Percentiles rank a stretch among this genome's conserved stretches.
Evolutionary conservation across 192 early-diverging fungal genomes (phyloP).

Genomic region (Pilaira anomala): DNA sequence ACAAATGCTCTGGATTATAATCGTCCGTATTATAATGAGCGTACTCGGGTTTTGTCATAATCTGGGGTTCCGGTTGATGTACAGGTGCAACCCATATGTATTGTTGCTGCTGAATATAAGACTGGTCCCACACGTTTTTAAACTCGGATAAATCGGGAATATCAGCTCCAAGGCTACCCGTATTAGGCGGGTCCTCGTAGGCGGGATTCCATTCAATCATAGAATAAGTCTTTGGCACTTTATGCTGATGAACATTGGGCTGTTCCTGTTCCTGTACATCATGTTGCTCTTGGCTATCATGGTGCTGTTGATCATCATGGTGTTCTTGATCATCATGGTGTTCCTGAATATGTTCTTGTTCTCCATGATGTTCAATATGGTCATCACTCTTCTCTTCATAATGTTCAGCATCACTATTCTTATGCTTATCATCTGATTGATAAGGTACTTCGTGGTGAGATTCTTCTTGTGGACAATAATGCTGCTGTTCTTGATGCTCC

Average conservation of each 20-base stretch:
- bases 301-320: background rate
- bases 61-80: conserved; percentile 16
- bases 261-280: background rate
- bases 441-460: background rate
- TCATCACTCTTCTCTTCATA: background rate
- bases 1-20: background rate
- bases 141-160: conserved; percentile 21
- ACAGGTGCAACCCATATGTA: conserved; percentile 26
- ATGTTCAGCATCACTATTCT: background rate
- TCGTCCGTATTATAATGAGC: conserved; percentile 1
- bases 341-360: background rate
- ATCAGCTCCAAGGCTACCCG: conserved; percentile 7
- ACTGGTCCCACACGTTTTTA: conserved; percentile 31
- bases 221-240: background rate
- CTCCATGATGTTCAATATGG: background rate
- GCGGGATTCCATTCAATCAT: conserved; percentile 33
- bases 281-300: background rate
- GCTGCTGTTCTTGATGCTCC: background rate
- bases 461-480: background rate
- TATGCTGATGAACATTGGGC: too few relatives aligned
- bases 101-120: background rate
- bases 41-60: conserved; percentile 13
- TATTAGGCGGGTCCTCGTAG: conserved; percentile 19
- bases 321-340: background rate
- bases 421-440: background rate